Evolutionary conservation across 352 stramenopile species (phyloP), one percentile per base, ranked within the genome.

Genomic region (Phytophthora colocasiae): DNA sequence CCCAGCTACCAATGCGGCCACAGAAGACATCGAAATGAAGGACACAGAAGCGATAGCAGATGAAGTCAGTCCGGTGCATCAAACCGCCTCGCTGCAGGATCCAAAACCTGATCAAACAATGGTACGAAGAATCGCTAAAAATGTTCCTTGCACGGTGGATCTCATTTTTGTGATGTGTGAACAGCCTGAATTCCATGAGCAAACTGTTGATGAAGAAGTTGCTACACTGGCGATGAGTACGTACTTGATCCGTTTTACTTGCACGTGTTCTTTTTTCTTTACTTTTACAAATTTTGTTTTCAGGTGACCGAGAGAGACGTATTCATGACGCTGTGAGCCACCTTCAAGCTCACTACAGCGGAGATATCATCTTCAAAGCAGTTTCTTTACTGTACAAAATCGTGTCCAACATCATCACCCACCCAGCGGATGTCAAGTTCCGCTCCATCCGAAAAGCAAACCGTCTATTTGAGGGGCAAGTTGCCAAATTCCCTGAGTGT

Each of bases 361-460:
- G 34, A 0, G 74, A 86, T 3, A n/a, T 38, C 15, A 78, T 81
- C 3, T n/a, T 46, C 3, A 80, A 71, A 14, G 73, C 84, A 3
- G 69, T 68, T 0, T 76, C 73, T 2, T 36, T 90, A 19, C 71
- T 95, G 14, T 59, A 90, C 58, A 86, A 87, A 51, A 87, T 95
- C 61, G 69, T 95, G 10, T 81, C 77, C 34, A 95, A 95, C 69
- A 83, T 95, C 51, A 68, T 90, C n/a, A 31, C 69, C n/a, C 62
- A 91, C 39, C 78, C 84, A 1, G 17, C 31, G 2, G 74, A 93
- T 22, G 62, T 58, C 32, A 92, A 91, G 55, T 93, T 85, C 56
- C 78, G 77, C 29, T 82, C 77, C 14, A 85, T 95, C 27, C 82
- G 83, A 34, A 92, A 92, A 41, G 50, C 69, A 11, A 95, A 92